phyloP scores from a whole-genome alignment of 2,329 filamentous ascomycete species.

The Aspergillus ochraceus region DNA sequence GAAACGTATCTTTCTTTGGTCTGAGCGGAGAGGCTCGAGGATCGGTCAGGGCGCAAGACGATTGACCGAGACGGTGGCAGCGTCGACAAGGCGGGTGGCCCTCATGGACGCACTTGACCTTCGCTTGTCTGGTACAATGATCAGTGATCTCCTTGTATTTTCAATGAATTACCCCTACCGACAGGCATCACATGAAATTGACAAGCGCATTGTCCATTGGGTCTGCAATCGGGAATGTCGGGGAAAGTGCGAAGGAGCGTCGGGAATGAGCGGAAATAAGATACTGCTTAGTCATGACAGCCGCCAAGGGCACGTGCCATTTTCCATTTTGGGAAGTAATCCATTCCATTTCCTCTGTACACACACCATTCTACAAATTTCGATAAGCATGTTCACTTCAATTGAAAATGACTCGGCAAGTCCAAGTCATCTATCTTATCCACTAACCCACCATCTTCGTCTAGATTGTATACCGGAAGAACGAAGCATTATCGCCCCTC shows the following conservation, averaged over 20 bases:
- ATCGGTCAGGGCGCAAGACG: constrained; percentile 31
- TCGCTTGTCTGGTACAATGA: constrained; percentile 26
- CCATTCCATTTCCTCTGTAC: too few species aligned
- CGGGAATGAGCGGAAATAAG: background rate
- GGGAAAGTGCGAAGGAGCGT: background rate
- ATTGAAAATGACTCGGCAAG: too few species aligned
- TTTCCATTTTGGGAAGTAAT: too few species aligned
- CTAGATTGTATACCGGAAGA: constrained; percentile 11
- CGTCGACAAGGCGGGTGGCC: constrained; percentile 36
- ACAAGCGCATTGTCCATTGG: constrained; percentile 30
- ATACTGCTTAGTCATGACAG: too few species aligned
- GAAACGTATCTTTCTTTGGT: constrained; percentile 1
- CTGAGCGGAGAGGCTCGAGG: constrained; percentile 23
- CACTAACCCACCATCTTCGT: too few species aligned
- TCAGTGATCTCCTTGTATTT: background rate
- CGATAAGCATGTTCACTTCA: too few species aligned
- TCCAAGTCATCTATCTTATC: too few species aligned
- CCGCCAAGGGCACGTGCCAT: too few species aligned
- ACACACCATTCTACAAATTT: too few species aligned
- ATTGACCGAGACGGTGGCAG: constrained; percentile 26
- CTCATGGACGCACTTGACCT: constrained; percentile 39
- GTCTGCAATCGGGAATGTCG: constrained; percentile 2
- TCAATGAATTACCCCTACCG: constrained; percentile 23
- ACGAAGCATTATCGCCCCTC: constrained; percentile 10
- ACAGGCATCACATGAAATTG: constrained; percentile 37